Evolutionary conservation across 2,329 filamentous ascomycete genomes (phyloP), one percentile per base, ranked within the genome.

Genomic region (Cladosporium halotolerans): DNA sequence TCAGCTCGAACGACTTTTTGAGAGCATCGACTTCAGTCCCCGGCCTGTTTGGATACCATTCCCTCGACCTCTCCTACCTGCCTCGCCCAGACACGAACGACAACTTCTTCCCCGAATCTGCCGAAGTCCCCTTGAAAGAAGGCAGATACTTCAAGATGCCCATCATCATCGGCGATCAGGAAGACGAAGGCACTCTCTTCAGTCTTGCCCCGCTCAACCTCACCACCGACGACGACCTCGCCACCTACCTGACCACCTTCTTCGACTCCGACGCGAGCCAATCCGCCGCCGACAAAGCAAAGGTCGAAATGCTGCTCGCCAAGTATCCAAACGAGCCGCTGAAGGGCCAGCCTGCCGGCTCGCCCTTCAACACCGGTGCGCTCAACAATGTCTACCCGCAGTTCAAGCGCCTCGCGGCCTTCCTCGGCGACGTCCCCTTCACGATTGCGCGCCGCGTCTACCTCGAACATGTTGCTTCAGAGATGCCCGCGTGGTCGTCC

Each of bases 131-230:
- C 4, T 70, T 78, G 1, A 52, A 60, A 2, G 62, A 66, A 0
- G 81, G 83, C 11, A 75, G 76, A 56, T 84, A 81, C 57, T 76
- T 81, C 7, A 74, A 76, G 10, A 78, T 85, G 0, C 82, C 82
- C 2, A 77, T 84, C 64, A 84, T 85, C 53, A 78, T 86, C 38
- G 86, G 88, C 40, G 79, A 89, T 63, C 85, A 89, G 68, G 86
- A 91, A 72, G 88, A 92, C 63, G 87, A 92, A 68, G 86, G 87
- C 14, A 89, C 87, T 0, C 68, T 91, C 2, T 89, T 91, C 65
- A 75, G 83, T 4, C 73, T 91, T 33, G 84, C 85, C 66, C 19
- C 14, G 9, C 85, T 69, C 32, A 88, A 90, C 65, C 72, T 91
- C 47, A 86, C 80, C 9, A 85, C 77, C 1, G 81, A 76, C 0